Conservation (phyloP, 768 basidiomycete species). For the Russula dissimulans region DNA sequence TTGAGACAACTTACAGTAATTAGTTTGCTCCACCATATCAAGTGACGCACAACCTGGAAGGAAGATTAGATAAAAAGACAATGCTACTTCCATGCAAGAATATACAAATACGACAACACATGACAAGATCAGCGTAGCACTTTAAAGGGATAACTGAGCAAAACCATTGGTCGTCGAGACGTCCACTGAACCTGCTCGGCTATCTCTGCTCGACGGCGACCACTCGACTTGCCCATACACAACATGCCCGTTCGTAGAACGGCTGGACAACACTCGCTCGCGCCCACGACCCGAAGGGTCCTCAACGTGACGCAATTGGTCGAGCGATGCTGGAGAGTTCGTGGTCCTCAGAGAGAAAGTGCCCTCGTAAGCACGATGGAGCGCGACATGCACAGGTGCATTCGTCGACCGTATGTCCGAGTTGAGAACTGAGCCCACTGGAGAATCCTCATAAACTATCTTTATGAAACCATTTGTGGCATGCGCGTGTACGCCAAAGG, state of each 20-base stretch:
- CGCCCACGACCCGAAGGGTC: slow-evolving; percentile 32
- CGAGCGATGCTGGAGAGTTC: slow-evolving; percentile 21
- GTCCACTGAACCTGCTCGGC: neutral
- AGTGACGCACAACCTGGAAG: neutral
- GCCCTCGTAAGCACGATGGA: slow-evolving; percentile 37
- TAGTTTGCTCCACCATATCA: too few species aligned
- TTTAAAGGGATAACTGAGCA: neutral
- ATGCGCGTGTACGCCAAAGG: slow-evolving; percentile 27
- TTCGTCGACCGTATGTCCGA: slow-evolving; percentile 27
- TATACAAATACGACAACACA: neutral
- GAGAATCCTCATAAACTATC: slow-evolving; percentile 26
- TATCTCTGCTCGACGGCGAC: neutral
- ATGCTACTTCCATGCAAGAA: neutral
- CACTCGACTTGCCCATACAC: neutral
- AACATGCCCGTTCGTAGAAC: neutral
- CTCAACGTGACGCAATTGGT: slow-evolving; percentile 19
- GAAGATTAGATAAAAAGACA: neutral
- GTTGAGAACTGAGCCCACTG: slow-evolving; percentile 30
- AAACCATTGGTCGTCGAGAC: neutral
- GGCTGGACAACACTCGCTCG: slow-evolving; percentile 19
- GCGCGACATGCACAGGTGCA: slow-evolving; percentile 20
- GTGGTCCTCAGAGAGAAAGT: slow-evolving; percentile 27
- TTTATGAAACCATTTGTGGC: slow-evolving; percentile 27
- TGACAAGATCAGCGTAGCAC: neutral
- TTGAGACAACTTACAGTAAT: too few species aligned